Base-by-base conservation (phyloP, 495 filamentous ascomycete genomes). In the Pseudomonodictys pantanalensis region DNA sequence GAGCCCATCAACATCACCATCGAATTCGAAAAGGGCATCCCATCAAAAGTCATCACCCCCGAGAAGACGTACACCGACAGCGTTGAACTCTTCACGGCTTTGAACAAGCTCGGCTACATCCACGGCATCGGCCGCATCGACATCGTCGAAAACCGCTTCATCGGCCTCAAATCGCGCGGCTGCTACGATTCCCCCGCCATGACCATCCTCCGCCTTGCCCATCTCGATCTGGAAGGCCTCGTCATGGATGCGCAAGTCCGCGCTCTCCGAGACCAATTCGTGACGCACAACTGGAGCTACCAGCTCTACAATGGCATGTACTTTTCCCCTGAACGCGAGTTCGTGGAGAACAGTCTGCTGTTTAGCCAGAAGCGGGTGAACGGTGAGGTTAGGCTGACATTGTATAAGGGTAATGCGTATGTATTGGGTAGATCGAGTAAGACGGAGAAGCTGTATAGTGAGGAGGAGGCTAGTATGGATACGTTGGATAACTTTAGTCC, bases 91-190 rank as follows among this genome's bases (percentile, higher is more conserved):
- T 96, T 97, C 80, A 77, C 86, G 64, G 78, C 83, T 30, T 78
- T 84, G 60, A 97, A 96, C 78, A 74, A 81, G 51, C 91, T 96
- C 68, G 92, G 82, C 53, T 80, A 83, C 61, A 80, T 76, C 47
- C 72, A 92, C 72, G 92, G 92, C 69, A 79, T 96, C 58, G 92
- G 92, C 64, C 78, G 92, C 68, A 87, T 96, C 64, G 91, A 96
- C 69, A 96, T 96, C 66, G 92, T 92, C 48, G 91, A 96, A 81
- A 90, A 88, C 76, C 82, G 88, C 43, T 92, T 90, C 77, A 89
- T 92, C 67, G 89, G 84, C 66, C 59, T 93, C 69, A 95, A 95
- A 82, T 86, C 81, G 71, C 84, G 91, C 68, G 91, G 91, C 66
- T 95, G 91, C 82, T 96, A 96, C 78, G 92, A 96, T 71, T 86